Base-by-base conservation (phyloP, 208 protist genomes). In the Wallacemonas sp. region DNA sequence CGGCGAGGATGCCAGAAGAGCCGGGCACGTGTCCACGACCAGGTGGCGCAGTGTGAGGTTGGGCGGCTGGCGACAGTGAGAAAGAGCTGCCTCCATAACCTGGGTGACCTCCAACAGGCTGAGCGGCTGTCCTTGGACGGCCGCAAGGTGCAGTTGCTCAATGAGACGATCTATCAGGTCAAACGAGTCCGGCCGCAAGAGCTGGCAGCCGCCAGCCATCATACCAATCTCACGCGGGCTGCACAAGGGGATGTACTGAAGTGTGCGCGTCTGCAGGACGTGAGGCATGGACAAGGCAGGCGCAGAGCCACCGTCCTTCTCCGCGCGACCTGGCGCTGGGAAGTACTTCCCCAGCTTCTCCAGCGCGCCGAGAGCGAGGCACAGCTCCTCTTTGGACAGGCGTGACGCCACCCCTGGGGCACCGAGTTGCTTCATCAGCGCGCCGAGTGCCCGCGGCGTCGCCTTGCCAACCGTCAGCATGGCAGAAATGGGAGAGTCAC, bases 361-460 rank as follows among this genome's bases (percentile, higher is more conserved):
- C 17, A 85, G 30, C 0, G 89, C 85, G 15, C 77, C 77, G 34
- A 94, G 73, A 0, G 89, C 73, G 3, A 94, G 69, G 37, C 85
- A 92, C 19, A 94, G 52, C 58, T 92, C 71, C 41, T 85, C 73
- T 50, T 80, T 81, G 27, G 71, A 58, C 15, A 78, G 39, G 17
- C 67, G 63, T 3, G 55, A 59, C 17, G 71, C 74, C 19, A 85
- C 59, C 24, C 63, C n/a, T 2, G 79, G 79, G 9, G 64, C 66
- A 41, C 38, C 36, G 21, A 81, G 46, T 6, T 75, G 66, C 36
- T 39, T 15, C 6, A 85, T 17, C 36, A 85, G 63, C 53, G 44
- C 19, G 15, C 21, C 36, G 24, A 81, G 63, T 39, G 48, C 64
- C 12, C 21, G 24, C n/a, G 61, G 21, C 32, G 32, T 41, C 10